A percentile compares a stretch with the other conserved stretches of the same genome.
phyloP scores from a whole-genome alignment of 768 basidiomycete species.

The Russula brevipes region DNA sequence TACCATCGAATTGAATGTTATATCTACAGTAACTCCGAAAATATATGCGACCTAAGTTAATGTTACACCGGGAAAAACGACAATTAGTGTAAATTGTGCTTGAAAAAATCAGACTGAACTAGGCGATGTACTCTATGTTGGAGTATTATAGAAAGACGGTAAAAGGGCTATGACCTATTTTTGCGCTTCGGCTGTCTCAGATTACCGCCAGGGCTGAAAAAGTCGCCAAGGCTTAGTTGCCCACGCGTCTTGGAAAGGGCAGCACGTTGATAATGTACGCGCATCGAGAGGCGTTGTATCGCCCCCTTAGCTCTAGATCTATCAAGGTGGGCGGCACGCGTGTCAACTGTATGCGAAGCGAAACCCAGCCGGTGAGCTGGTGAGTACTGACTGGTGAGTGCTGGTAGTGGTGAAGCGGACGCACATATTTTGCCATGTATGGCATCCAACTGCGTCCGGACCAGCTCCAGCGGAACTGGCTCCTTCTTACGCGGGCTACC shows the following conservation, averaged over 20 bases:
- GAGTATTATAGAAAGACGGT: neutral
- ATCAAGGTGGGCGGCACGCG: slow-evolving; percentile 68
- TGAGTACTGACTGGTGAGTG: neutral
- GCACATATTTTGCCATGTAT: slow-evolving; percentile 60
- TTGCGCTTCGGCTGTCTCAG: slow-evolving; percentile 13
- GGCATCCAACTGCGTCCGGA: slow-evolving; percentile 45
- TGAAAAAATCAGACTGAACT: slow-evolving; percentile 28
- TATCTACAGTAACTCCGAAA: no score
- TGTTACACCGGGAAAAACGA: neutral
- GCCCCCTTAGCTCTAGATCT: slow-evolving; percentile 68
- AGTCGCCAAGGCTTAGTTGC: slow-evolving; percentile 12
- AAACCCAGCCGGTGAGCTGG: neutral
- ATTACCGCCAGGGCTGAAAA: slow-evolving; percentile 13
- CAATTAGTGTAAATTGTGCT: neutral
- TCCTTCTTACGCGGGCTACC: slow-evolving; percentile 32
- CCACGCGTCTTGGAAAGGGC: slow-evolving; percentile 30
- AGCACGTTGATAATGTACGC: slow-evolving; percentile 56
- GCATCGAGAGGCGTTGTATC: slow-evolving; percentile 58
- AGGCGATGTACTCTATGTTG: neutral
- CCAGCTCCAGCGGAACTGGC: slow-evolving; percentile 44
- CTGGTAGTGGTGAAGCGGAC: slow-evolving; percentile 26
- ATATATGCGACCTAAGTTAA: no score
- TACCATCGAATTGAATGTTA: no score
- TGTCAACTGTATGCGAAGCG: slow-evolving; percentile 48
- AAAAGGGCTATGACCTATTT: neutral